These are phyloP conservation scores for Sporothrix schenckii DNA, from an alignment of 2,329 filamentous ascomycete genomes.

Conservation along the genomic window DNA sequence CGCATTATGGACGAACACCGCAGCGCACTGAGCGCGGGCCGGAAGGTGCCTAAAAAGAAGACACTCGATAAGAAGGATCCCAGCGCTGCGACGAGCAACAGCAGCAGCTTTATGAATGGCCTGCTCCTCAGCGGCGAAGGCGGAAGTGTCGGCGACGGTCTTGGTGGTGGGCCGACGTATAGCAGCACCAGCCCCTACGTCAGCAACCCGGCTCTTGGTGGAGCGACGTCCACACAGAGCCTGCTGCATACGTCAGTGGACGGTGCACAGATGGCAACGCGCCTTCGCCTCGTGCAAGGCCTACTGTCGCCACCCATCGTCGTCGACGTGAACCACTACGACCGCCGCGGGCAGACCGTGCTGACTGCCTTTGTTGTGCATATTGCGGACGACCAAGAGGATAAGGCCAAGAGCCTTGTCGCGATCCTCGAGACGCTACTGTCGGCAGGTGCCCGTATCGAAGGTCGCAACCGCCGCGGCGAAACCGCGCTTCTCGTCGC, in stretches of 20 bases:
- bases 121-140: conserved; percentile 31
- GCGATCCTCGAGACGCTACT: conserved; percentile 52
- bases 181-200: conserved; percentile 27
- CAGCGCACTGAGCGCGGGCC: conserved; percentile 39
- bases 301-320: conserved; percentile 45
- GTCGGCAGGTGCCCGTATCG: conserved; percentile 48
- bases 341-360: conserved; percentile 55
- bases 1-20: conserved; percentile 45
- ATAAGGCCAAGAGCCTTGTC: conserved; percentile 50
- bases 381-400: conserved; percentile 55
- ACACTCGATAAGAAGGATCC: conserved; percentile 44
- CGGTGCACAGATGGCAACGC: conserved; percentile 38
- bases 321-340: conserved; percentile 58
- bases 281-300: conserved; percentile 39
- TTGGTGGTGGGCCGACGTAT: not conserved
- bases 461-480: conserved; percentile 57
- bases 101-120: conserved; percentile 32
- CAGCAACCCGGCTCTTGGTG: not conserved
- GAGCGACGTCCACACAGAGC: conserved; percentile 4
- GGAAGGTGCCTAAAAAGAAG: conserved; percentile 44
- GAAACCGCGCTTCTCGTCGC: conserved; percentile 61
- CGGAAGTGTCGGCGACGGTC: conserved; percentile 16
- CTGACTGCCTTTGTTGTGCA: conserved; percentile 59
- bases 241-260: conserved; percentile 35
- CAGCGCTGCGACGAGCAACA: not conserved